A percentile compares a stretch with the other conserved stretches of the same genome.
Evolutionary conservation across 2,329 filamentous ascomycete genomes (phyloP).

Genomic region (Diaporthe longicolla): DNA sequence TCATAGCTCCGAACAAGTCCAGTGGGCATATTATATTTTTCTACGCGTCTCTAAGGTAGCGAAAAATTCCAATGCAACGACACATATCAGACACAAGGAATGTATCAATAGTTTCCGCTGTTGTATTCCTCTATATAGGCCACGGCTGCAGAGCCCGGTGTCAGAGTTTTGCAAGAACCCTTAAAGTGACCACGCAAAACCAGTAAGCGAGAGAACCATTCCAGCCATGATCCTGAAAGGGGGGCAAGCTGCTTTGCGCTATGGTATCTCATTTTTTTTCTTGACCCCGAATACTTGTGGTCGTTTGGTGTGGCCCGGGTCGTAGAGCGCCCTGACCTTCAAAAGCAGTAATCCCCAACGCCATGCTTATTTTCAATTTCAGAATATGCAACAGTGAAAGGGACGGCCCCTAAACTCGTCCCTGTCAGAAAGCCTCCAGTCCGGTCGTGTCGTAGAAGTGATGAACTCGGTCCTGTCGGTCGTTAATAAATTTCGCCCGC

Average conservation of each 20-base stretch:
- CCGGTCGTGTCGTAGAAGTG: conserved; percentile 13
- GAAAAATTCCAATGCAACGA: not conserved
- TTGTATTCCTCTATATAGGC: conserved; percentile 35
- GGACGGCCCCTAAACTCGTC: not conserved
- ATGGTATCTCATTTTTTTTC: conserved; percentile 31
- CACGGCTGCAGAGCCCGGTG: conserved; percentile 7
- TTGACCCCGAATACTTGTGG: not conserved
- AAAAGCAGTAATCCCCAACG: conserved; percentile 36
- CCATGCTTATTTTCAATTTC: conserved; percentile 40
- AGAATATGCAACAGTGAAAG: conserved; percentile 37
- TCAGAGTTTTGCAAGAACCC: not conserved
- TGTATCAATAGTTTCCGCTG: conserved; percentile 19
- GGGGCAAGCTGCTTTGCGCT: not conserved
- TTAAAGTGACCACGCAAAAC: not conserved
- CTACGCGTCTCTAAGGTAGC: too few relatives aligned
- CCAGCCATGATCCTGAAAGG: conserved; percentile 4
- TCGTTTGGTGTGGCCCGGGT: conserved; percentile 18
- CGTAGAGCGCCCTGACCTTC: not conserved
- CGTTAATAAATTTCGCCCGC: conserved; percentile 29
- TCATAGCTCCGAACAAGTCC: too few relatives aligned
- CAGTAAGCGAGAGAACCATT: conserved; percentile 24
- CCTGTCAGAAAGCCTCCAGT: conserved; percentile 19
- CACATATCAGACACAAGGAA: not conserved
- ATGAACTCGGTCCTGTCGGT: conserved; percentile 31
- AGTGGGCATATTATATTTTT: not conserved